phyloP scores from a whole-genome alignment of 371 early-diverging fungal species.

The Quaeritorhiza haematococci region DNA sequence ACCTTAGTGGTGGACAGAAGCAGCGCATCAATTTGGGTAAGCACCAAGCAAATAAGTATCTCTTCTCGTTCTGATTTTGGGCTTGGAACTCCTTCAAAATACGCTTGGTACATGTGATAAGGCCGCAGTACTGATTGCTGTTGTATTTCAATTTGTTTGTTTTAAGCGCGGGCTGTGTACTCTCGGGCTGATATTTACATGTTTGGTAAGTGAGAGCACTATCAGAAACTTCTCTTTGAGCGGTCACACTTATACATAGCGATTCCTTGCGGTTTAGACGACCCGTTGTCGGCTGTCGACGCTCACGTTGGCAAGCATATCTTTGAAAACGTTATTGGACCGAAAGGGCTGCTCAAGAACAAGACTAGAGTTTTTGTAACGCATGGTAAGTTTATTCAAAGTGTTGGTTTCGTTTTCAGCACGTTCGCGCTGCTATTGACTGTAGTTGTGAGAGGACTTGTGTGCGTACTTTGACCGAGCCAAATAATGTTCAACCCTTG shows the following conservation, averaged over 20 bases:
- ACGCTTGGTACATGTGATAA: too few relatives aligned
- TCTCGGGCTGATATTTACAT: slow-evolving; percentile 76
- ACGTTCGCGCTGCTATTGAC: too few relatives aligned
- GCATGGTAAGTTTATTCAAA: slow-evolving; percentile 35
- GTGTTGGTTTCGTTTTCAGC: background rate
- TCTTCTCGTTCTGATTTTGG: too few relatives aligned
- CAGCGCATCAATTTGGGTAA: too few relatives aligned
- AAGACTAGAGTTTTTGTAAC: slow-evolving; percentile 88
- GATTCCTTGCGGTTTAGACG: slow-evolving; percentile 46
- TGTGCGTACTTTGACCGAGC: too few relatives aligned
- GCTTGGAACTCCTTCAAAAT: too few relatives aligned
- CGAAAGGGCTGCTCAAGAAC: slow-evolving; percentile 67
- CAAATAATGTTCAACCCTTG: too few relatives aligned
- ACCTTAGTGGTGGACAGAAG: slow-evolving; percentile 54
- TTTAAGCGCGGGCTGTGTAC: slow-evolving; percentile 66
- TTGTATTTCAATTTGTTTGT: too few relatives aligned
- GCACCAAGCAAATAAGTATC: too few relatives aligned
- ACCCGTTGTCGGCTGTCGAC: slow-evolving; percentile 81
- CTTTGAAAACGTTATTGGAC: slow-evolving; percentile 78
- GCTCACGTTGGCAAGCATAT: slow-evolving; percentile 85
- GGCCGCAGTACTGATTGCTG: too few relatives aligned
- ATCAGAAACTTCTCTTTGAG: background rate
- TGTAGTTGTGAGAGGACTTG: too few relatives aligned
- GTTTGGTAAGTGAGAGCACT: slow-evolving; percentile 19
- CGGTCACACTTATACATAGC: background rate